Evolutionary conservation across 768 basidiomycete genomes (phyloP).

Genomic region (Leccinum subgranulosum): DNA sequence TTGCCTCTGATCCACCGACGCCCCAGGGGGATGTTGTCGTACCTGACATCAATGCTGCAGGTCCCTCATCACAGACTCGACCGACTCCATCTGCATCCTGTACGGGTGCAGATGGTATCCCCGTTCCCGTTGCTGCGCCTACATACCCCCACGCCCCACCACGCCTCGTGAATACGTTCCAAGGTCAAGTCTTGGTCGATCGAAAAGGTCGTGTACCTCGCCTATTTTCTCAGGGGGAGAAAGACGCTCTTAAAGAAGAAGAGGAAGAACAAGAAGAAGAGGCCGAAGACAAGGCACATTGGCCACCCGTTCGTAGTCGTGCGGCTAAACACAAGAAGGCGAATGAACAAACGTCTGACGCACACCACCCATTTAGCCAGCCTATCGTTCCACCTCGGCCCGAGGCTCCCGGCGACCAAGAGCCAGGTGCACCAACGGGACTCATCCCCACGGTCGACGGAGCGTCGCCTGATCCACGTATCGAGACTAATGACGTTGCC

Average conservation of each 20-base stretch:
- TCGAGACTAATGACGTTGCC: neutral
- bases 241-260: neutral
- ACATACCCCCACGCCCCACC: constrained; percentile 18
- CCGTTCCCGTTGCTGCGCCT: neutral
- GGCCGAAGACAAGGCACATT: neutral
- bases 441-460: neutral
- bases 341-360: neutral
- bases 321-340: neutral
- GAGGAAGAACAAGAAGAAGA: neutral
- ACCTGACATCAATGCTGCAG: neutral
- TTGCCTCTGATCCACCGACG: constrained; percentile 17
- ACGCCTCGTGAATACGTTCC: constrained; percentile 17
- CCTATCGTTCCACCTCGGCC: neutral
- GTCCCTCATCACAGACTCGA: neutral
- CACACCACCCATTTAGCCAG: constrained; percentile 19
- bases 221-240: neutral
- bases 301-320: constrained; percentile 16
- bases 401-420: neutral
- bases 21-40: neutral
- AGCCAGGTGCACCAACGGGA: neutral
- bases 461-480: neutral
- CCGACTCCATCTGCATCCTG: neutral
- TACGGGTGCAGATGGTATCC: neutral
- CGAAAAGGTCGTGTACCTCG: constrained; percentile 14
- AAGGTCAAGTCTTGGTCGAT: constrained; percentile 19